These are phyloP conservation scores for Penicillium coffeae DNA, from an alignment of 495 filamentous ascomycete genomes.

Conservation along the genomic window DNA sequence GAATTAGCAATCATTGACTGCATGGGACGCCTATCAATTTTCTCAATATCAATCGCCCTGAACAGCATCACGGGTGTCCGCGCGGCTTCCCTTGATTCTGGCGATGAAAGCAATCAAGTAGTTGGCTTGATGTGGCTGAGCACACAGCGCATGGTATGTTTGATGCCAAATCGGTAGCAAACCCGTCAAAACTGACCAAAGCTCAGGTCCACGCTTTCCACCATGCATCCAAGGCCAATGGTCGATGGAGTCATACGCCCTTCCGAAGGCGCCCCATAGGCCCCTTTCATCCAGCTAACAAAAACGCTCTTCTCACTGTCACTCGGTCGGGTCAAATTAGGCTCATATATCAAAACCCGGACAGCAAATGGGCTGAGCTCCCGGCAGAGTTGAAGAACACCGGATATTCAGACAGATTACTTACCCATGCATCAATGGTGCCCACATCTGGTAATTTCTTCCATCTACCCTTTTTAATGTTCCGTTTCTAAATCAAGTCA, in stretches of 20 bases:
- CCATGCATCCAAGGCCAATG: constrained; percentile 46
- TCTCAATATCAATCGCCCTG: constrained; percentile 57
- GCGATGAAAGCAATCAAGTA: constrained; percentile 70
- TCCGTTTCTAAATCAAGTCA: constrained; percentile 13
- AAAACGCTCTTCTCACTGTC: constrained; percentile 65
- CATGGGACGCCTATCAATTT: constrained; percentile 67
- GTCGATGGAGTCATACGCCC: constrained; percentile 50
- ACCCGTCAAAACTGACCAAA: background rate
- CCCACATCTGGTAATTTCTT: constrained; percentile 59
- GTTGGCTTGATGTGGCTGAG: constrained; percentile 84
- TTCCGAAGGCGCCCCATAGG: constrained; percentile 50
- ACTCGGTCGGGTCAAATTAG: constrained; percentile 66
- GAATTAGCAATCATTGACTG: constrained; percentile 77
- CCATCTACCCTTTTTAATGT: background rate
- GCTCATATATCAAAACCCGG: constrained; percentile 66
- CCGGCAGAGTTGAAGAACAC: constrained; percentile 66
- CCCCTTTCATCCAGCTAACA: constrained; percentile 63
- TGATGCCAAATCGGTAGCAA: background rate
- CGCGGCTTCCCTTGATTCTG: constrained; percentile 52
- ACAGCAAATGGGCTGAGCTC: constrained; percentile 62
- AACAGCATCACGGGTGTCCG: constrained; percentile 60
- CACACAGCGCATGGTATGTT: constrained; percentile 50
- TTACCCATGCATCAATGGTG: constrained; percentile 78
- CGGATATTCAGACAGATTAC: constrained; percentile 60
- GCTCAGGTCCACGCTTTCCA: constrained; percentile 49